phyloP scores from a whole-genome alignment of 305 asterid genomes.

The Stenogyne calaminthoides region DNA sequence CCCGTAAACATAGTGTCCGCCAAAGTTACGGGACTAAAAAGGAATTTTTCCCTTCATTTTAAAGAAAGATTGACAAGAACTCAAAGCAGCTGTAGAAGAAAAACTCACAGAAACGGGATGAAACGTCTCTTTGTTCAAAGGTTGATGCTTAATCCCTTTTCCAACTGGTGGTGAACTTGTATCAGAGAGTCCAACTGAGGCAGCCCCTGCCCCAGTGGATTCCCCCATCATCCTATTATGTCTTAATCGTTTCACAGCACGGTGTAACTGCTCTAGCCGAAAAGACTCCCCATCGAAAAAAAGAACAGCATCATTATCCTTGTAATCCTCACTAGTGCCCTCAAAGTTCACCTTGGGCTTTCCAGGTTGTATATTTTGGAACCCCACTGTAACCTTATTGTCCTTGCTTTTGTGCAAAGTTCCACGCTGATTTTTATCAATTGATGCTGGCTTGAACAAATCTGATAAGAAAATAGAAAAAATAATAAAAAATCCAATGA shows the following conservation, averaged over 20 bases:
- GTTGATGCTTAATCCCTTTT: conserved; percentile 58
- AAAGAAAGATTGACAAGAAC: conserved; percentile 13
- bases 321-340: conserved; percentile 91
- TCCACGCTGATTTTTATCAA: conserved; percentile 87
- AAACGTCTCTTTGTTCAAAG: conserved; percentile 49
- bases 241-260: conserved; percentile 86
- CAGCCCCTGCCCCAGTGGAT: conserved; percentile 45
- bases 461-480: conserved; percentile 40
- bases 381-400: conserved; percentile 81
- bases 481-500: conserved; percentile 6
- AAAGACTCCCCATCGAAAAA: conserved; percentile 83
- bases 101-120: conserved; percentile 63
- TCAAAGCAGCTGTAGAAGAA: conserved; percentile 19
- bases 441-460: conserved; percentile 96
- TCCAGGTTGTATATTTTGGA: conserved; percentile 82
- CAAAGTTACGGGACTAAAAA: too few species aligned
- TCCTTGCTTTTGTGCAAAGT: conserved; percentile 84
- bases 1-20: too few species aligned
- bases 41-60: too few species aligned
- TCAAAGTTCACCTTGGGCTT: conserved; percentile 85
- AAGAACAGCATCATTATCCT: conserved; percentile 89
- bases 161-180: conserved; percentile 64
- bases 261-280: conserved; percentile 83
- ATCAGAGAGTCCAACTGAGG: conserved; percentile 51
- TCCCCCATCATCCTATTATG: conserved; percentile 79